Base-by-base conservation (phyloP, 2,329 filamentous ascomycete species). In the Fusarium agapanthi region DNA sequence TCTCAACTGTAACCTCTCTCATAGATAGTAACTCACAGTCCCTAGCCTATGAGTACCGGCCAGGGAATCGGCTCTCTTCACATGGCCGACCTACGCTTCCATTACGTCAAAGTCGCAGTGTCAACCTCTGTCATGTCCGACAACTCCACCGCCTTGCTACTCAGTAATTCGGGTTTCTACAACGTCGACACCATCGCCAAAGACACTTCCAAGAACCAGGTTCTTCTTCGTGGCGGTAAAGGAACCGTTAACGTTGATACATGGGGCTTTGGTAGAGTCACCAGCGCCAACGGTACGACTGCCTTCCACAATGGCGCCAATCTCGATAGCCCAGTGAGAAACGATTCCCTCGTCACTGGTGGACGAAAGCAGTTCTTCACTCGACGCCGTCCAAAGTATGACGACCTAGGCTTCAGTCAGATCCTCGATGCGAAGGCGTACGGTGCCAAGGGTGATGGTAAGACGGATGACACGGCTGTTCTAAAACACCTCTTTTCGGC, bases 361-460 rank as follows among this genome's bases (percentile, higher is more conserved):
- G 45, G 37, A 35, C n/a, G 35, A 4, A 50, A 12, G 7, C 32
- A 34, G 15, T 35, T 3, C 34, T 16, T 35, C 1, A 3, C 34
- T 18, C 0, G 34, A 1, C 34, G 34, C 34, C 34, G 34, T 15
- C 22, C 14, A 2, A 41, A 44, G 11, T 71, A 71, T 54, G 43
- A 60, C 16, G 50, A 64, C 11, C 9, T 72, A 1, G 53, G 32
- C 24, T 48, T 34, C 40, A 53, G 61, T 30, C 37, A 55, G 15
- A 55, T 71, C 26, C 30, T 59, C 35, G 61, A 71, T 66, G 63
- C 50, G 0, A 73, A 71, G 34, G 44, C 15, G 1, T 87, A 20
- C 79, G 88, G 28, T 83, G 85, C 91, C 51, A 88, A 87, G 78
- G 92, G 92, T 75, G 92, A 95, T 72, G 93, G 92, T 32, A 78